Evolutionary conservation across 1,284 basidiomycete genomes (phyloP), one percentile per base, ranked within the genome.

Genomic region (Malassezia globosa): DNA sequence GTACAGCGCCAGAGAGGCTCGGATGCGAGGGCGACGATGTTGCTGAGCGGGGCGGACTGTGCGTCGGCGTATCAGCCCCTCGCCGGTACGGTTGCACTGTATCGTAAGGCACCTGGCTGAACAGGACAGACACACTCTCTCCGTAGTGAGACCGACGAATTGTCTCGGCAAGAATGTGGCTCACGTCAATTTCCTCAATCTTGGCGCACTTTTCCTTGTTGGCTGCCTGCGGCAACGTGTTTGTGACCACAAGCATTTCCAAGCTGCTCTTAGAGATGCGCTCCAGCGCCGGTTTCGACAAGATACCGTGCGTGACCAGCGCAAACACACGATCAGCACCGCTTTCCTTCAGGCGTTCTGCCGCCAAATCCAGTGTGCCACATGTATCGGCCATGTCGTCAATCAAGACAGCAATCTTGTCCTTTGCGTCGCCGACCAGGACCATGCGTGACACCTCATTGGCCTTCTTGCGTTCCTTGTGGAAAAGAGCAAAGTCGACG

Each of bases 341-440:
- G 7, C 87, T 87, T 69, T 96, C 88, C 38, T 84, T 76, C 36
- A 99, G 79, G 64, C 92, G 86, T 58, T 81, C 77, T 3, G 94
- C 85, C 1, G 94, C 94, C 33, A 95, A 78, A 61, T 87, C 89
- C 46, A 99, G 79, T 50, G 94, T 99, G 36, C 94, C 94, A 71
- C 94, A 99, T 35, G 94, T 97, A 74, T 99, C 94, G 43, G 94
- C 72, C 94, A 99, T 99, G 76, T 99, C 94, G 78, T 97, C 94
- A 43, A 97, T 90, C n/a, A 99, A 78, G 56, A 99, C 87, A 48
- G 92, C 94, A 36, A 84, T 79, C 76, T 97, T 97, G 73, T 83
- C 88, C 65, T 81, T 81, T 58, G 92, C 90, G 64, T 85, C 82
- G 5, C 94, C 94, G 52, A 99, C 94, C 43, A 99, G 82, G 39